Conservation (phyloP, 768 basidiomycete genomes). For the Sarcomyxa edulis region DNA sequence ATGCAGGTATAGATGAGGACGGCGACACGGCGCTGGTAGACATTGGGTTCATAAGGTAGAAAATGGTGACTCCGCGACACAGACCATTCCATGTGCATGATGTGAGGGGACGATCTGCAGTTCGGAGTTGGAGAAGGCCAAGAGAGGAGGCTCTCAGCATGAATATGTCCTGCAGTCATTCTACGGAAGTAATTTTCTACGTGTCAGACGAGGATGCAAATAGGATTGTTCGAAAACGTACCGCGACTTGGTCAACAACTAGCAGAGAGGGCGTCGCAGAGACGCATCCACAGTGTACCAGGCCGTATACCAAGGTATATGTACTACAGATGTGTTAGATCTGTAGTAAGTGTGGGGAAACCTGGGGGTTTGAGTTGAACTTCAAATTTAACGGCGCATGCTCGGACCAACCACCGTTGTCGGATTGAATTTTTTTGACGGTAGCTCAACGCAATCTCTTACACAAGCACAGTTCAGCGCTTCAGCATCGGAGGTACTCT, state of each 20-base stretch:
- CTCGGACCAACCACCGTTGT: no score
- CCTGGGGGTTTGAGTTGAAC: no score
- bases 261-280: slow-evolving; percentile 1
- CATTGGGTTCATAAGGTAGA: no score
- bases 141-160: slow-evolving; percentile 83
- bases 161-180: slow-evolving; percentile 72
- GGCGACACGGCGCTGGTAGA: slow-evolving; percentile 4
- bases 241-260: slow-evolving; percentile 36
- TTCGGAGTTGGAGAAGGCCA: slow-evolving; percentile 50
- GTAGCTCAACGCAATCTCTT: no score
- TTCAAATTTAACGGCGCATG: no score
- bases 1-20: slow-evolving; percentile 1
- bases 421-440: no score
- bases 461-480: no score
- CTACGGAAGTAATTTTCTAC: slow-evolving; percentile 32
- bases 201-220: not conserved
- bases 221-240: slow-evolving; percentile 18
- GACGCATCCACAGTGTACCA: slow-evolving; percentile 1
- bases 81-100: slow-evolving; percentile 19
- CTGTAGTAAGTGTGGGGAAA: no score
- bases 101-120: slow-evolving; percentile 26
- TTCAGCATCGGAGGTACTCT: no score
- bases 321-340: not conserved
- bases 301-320: not conserved
- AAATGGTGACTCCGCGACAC: slow-evolving; percentile 14